Base-by-base conservation (phyloP, 2,329 filamentous ascomycete genomes). In the Ceratocystis alfenasii region DNA sequence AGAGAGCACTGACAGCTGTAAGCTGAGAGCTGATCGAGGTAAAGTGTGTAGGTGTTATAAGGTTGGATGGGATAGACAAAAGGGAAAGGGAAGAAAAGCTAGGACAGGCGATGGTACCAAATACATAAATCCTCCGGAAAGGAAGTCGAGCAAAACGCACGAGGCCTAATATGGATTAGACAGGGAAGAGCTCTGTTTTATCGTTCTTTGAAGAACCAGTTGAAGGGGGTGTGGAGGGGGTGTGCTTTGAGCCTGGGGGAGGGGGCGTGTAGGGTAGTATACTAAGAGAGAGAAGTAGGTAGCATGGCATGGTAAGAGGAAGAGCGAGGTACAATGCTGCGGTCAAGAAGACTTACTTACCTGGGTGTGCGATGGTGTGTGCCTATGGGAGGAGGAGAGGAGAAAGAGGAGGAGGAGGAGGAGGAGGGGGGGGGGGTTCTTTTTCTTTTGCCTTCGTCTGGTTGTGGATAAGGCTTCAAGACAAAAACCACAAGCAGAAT, bases 161-260 rank as follows among this genome's bases (percentile, higher is more conserved):
- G 60, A 62, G 28, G 60, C 60, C 60, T 46, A 62, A 62, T 62
- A 62, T 46, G 60, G 60, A 62, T 20, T 44, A 44, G 60, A 62
- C 60, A 62, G 60, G 60, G 60, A 62, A 62, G 45, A 62, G 60
- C 45, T 46, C 60, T 62, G 36, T 62, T 62, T 62, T 62, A 62
- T 62, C 60, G 60, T 62, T 62, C 20, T 62, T 62, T 28, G 60
- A 62, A 62, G 60, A 62, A 62, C 60, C 41, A 62, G 22, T 46
- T 28, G 59, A 62, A 62, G 36, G 60, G 59, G 60, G 60, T n/a
- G 45, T 41, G 20, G 45, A 62, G 41, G 45, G 60, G 28, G 41
- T 62, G 60, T 62, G 60, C 60, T 28, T 46, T 62, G 41, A 46
- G 33, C 45, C 15, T 62, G 41, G 36, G 25, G 17, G 20, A 15